Percentiles rank a stretch among this genome's conserved stretches.
Conservation (phyloP, 2,329 filamentous ascomycete species). For the Exophiala xenobiotica region DNA sequence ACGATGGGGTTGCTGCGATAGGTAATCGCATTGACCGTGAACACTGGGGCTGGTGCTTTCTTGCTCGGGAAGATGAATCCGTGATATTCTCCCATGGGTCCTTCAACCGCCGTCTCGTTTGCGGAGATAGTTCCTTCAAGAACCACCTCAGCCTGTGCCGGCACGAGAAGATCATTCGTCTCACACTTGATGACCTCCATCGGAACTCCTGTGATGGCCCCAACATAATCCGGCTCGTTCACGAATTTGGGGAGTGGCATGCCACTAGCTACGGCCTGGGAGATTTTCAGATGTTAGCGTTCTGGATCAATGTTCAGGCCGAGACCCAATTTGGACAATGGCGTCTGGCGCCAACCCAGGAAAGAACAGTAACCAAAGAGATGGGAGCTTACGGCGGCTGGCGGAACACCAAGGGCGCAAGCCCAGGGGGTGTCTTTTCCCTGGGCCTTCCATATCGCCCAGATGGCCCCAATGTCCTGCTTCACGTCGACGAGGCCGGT, state of each 20-base stretch:
- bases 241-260: conserved; percentile 52
- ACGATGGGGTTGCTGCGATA: conserved; percentile 46
- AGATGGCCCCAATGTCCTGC: conserved; percentile 50
- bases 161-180: conserved; percentile 50
- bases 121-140: conserved; percentile 51
- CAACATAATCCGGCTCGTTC: conserved; percentile 51
- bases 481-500: conserved; percentile 44
- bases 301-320: neutral
- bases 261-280: conserved; percentile 41
- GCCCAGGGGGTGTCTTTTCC: conserved; percentile 51
- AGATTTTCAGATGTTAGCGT: conserved; percentile 25
- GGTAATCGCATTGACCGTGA: conserved; percentile 49
- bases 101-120: conserved; percentile 45
- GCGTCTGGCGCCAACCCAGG: neutral
- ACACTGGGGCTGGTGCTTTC: conserved; percentile 40
- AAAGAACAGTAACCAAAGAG: neutral
- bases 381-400: conserved; percentile 40
- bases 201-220: conserved; percentile 46
- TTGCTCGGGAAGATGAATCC: conserved; percentile 48
- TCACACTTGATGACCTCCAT: conserved; percentile 55
- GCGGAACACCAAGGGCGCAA: conserved; percentile 50
- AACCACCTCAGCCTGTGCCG: conserved; percentile 53
- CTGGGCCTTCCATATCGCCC: conserved; percentile 47
- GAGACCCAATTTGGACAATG: neutral
- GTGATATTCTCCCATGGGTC: conserved; percentile 52